A percentile compares a stretch with the other conserved stretches of the same genome.
Conservation (phyloP, 2,329 filamentous ascomycete species). For the Thelonectria blattea region DNA sequence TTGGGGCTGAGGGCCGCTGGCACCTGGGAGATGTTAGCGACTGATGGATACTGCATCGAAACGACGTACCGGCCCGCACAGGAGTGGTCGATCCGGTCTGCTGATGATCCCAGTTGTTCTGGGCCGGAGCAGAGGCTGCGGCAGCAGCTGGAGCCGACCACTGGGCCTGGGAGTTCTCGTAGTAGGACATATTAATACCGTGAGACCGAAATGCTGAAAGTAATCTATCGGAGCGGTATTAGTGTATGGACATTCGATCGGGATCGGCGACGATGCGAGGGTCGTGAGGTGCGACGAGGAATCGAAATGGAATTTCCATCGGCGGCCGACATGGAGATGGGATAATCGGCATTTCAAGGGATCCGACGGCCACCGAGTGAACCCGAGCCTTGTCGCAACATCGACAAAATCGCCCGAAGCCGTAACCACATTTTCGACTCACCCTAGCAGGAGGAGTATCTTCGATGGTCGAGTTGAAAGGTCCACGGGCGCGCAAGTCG, state of each 20-base stretch:
- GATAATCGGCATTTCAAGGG: conserved; percentile 33
- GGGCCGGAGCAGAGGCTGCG: conserved; percentile 28
- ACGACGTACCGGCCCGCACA: conserved; percentile 46
- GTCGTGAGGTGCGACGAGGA: conserved; percentile 18
- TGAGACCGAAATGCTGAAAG: conserved; percentile 7
- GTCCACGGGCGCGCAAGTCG: conserved; percentile 33
- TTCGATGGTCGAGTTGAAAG: conserved; percentile 26
- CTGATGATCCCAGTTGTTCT: conserved; percentile 56
- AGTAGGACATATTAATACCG: conserved; percentile 50
- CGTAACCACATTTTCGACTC: conserved; percentile 24
- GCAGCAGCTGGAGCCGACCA: conserved; percentile 42
- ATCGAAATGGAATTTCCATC: conserved; percentile 30
- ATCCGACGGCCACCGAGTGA: conserved; percentile 31
- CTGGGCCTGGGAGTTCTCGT: conserved; percentile 52
- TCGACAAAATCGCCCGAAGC: conserved; percentile 26
- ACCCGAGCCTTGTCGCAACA: conserved; percentile 32
- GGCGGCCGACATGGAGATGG: conserved; percentile 32
- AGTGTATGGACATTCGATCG: conserved; percentile 20
- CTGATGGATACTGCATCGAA: neutral
- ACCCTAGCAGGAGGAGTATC: conserved; percentile 26
- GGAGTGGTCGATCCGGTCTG: conserved; percentile 45
- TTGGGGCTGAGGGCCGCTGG: conserved; percentile 74
- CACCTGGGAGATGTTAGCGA: conserved; percentile 57
- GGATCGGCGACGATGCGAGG: conserved; percentile 22
- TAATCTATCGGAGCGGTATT: conserved; percentile 26